Percentiles rank a stretch among this genome's conserved stretches.
phyloP scores from a whole-genome alignment of 306 rosid species.

The Ceratonia siliqua region DNA sequence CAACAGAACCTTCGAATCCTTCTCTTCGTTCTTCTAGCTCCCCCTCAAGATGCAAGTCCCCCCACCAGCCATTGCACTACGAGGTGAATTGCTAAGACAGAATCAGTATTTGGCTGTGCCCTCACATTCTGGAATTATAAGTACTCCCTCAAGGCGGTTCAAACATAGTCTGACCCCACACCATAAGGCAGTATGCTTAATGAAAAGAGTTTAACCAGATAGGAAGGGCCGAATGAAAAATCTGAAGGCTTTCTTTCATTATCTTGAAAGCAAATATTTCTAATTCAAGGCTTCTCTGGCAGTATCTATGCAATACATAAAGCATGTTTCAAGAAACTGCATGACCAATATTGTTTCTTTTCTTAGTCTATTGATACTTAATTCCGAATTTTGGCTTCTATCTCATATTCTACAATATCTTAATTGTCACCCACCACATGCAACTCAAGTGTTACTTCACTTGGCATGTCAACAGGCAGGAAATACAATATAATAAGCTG shows the following conservation, averaged over 20 bases:
- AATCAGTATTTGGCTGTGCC: too few species aligned
- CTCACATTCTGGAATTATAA: too few species aligned
- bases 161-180: too few species aligned
- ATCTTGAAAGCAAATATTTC: not conserved
- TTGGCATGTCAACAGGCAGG: not conserved
- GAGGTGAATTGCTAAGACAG: not conserved
- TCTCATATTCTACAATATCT: conserved; percentile 13
- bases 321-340: conserved; percentile 4
- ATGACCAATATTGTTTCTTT: not conserved
- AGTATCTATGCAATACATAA: not conserved
- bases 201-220: not conserved
- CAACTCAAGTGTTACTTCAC: conserved; percentile 1
- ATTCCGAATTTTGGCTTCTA: conserved; percentile 20
- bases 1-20: too few species aligned
- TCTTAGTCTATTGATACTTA: not conserved
- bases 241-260: not conserved
- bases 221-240: not conserved
- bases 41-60: not conserved
- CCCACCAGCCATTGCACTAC: too few species aligned
- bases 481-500: not conserved
- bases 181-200: not conserved
- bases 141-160: too few species aligned
- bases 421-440: not conserved
- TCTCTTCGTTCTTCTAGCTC: not conserved
- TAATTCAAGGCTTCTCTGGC: not conserved